Percentiles rank a stretch among this genome's conserved stretches.
Conservation (phyloP, 129 eudicot species). For the carrot (Daucus carota) region DH1_v3.0 NC_030381.2:56192501-56193000, state of each 20-base stretch:
- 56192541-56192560: background rate
- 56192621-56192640: background rate
- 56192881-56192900: conserved; percentile 77
- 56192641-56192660: background rate
- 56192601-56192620: background rate
- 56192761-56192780: background rate
- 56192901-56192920: conserved; percentile 78
- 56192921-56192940: conserved; percentile 74
- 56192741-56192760: background rate
- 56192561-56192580: background rate
- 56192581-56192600: background rate
- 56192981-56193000: conserved; percentile 91
- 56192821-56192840: background rate
- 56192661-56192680: no score
- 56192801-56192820: background rate
- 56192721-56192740: background rate
- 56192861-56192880: conserved; percentile 44
- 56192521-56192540: background rate
- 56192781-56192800: background rate
- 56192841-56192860: background rate
- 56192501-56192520: no score
- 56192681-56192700: background rate
- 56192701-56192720: background rate
- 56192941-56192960: conserved; percentile 87
- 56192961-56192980: conserved; percentile 65